Evolutionary conservation across 2,329 filamentous ascomycete species (phyloP), one percentile per base, ranked within the genome.

Genomic region (Nothopassalora personata): DNA sequence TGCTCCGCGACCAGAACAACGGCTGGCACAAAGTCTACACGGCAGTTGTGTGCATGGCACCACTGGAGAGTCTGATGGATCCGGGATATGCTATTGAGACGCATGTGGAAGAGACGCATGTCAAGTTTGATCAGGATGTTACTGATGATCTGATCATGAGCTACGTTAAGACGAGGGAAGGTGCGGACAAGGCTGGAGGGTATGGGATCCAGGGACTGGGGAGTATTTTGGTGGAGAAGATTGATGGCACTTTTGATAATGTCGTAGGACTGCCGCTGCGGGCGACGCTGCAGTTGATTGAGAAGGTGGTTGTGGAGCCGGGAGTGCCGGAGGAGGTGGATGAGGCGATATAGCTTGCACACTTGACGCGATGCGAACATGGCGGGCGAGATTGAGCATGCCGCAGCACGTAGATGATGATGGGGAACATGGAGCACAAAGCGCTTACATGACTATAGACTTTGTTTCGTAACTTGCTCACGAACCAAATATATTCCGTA

Each of bases 121-220:
- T 99, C n/a, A 85, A 83, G 71, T 99, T 99, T 75, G 90, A 91
- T 71, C 75, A 80, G 59, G 65, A 62, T 74, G 80, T 87, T 4
- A 85, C 85, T 13, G 93, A 99, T 76, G 91, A 96, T 60, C 83
- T 96, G 66, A 86, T 97, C 60, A 79, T 90, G 67, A 83, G 83
- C 55, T 92, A 92, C 71, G 88, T 92, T 59, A 83, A 81, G 70
- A 97, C 93, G 23, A 82, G 93, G 57, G 94, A 99, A 79, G 94
- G 94, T 1, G 91, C 86, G 10, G 94, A 97, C 75, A 99, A 97
- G 80, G 94, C 94, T 0, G 94, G 94, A 1, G 94, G 94, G 0
- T 99, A 99, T 74, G 94, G 91, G 1, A 84, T 99, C 55, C 94
- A 99, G 75, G 94, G 93, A 0, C 79, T 93, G 10, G 94, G 90